Percentiles rank a stretch among this genome's conserved stretches.
Conservation (phyloP, 805 yeast species). For the Lachancea thermotolerans region DNA sequence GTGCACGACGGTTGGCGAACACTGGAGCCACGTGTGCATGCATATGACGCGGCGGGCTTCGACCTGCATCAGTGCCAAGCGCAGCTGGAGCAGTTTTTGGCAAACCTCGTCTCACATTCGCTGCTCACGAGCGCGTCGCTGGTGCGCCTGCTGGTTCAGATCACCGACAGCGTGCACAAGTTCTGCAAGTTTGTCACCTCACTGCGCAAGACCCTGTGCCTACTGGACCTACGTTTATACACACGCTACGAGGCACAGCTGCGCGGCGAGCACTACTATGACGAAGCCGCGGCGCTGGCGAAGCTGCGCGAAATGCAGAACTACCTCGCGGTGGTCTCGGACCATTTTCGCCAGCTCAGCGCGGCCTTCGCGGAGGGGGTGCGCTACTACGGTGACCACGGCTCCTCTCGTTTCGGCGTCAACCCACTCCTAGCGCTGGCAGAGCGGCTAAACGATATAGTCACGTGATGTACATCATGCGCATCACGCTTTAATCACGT, state of each 20-base stretch:
- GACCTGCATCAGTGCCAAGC: constrained; percentile 13
- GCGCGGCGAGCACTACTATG: constrained; percentile 33
- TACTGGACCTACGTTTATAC: constrained; percentile 42
- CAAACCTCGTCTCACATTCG: constrained; percentile 27
- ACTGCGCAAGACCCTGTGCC: constrained; percentile 27
- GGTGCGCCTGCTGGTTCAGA: constrained; percentile 26
- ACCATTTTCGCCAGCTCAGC: constrained; percentile 39
- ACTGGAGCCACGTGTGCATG: not conserved
- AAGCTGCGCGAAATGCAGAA: constrained; percentile 38
- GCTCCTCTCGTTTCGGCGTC: constrained; percentile 37
- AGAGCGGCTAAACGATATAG: constrained; percentile 30
- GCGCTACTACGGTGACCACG: constrained; percentile 43
- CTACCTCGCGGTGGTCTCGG: constrained; percentile 38
- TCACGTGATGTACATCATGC: not conserved
- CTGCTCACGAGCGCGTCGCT: constrained; percentile 17
- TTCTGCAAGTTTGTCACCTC: constrained; percentile 28
- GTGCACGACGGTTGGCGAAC: constrained; percentile 17
- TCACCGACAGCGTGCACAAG: constrained; percentile 27
- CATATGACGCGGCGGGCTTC: not conserved
- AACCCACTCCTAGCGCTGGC: constrained; percentile 29
- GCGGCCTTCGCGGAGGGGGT: constrained; percentile 42
- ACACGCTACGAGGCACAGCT: constrained; percentile 33
- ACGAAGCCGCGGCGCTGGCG: constrained; percentile 33
- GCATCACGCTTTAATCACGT: not conserved
- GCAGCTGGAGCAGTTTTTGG: constrained; percentile 19